These are phyloP conservation scores for Pseudozyma flocculosa DNA, from an alignment of 1,284 basidiomycete genomes.

Conservation along the genomic window DNA sequence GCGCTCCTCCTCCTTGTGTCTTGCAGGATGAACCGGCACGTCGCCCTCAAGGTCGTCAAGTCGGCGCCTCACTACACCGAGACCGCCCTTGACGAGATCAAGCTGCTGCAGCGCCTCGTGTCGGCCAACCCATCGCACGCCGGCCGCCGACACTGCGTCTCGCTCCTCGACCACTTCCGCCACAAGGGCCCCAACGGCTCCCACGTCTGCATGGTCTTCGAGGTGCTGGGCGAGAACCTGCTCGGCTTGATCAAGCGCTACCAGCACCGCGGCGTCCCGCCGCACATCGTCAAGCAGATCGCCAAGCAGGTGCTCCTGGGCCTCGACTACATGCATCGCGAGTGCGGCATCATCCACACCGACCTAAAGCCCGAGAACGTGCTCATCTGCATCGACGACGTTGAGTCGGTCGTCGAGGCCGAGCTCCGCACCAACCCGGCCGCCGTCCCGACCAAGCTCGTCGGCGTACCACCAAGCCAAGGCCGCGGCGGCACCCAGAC, in stretches of 20 bases:
- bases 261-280: constrained; percentile 92
- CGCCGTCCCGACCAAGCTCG: constrained; percentile 73
- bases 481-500: constrained; percentile 97
- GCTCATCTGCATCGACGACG: constrained; percentile 93
- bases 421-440: constrained; percentile 70
- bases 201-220: constrained; percentile 99
- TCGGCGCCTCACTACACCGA: constrained; percentile 96
- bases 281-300: constrained; percentile 91
- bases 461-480: constrained; percentile 91
- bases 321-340: constrained; percentile 94
- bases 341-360: constrained; percentile 80
- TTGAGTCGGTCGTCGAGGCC: constrained; percentile 85
- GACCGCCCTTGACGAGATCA: constrained; percentile 97
- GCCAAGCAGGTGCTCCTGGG: constrained; percentile 94
- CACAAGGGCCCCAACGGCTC: constrained; percentile 95
- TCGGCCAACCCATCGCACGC: constrained; percentile 69
- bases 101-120: constrained; percentile 91
- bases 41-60: constrained; percentile 98
- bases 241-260: constrained; percentile 94
- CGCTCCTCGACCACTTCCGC: constrained; percentile 93
- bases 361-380: constrained; percentile 99
- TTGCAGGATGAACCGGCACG: constrained; percentile 83
- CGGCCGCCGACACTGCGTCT: constrained; percentile 69
- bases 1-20: not conserved
- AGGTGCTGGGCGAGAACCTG: constrained; percentile 97